phyloP scores from a whole-genome alignment of 208 protist species.

The Blastocrithidia nonstop region DNA sequence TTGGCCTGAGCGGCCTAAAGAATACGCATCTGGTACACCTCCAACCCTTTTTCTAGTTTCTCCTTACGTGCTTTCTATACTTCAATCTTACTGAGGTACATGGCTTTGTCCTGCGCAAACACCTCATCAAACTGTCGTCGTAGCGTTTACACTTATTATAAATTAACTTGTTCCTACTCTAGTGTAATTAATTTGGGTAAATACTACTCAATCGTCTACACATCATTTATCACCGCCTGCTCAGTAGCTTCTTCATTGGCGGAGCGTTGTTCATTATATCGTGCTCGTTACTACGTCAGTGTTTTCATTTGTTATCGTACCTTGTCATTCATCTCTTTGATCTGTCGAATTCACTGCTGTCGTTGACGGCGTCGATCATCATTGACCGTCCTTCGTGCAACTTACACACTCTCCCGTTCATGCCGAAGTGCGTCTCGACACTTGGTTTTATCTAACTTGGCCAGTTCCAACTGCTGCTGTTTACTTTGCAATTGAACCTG shows the following conservation, averaged over 20 bases:
- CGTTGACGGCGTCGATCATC: slow-evolving; percentile 62
- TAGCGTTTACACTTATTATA: slow-evolving; percentile 73
- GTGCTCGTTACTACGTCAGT: slow-evolving; percentile 39
- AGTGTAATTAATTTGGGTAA: slow-evolving; percentile 80
- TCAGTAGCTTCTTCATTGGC: slow-evolving; percentile 62
- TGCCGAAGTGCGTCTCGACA: slow-evolving; percentile 65
- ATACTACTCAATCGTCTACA: slow-evolving; percentile 75
- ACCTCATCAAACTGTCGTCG: slow-evolving; percentile 79
- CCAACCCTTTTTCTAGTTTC: slow-evolving; percentile 76
- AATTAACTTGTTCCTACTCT: slow-evolving; percentile 66
- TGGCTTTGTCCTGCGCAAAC: slow-evolving; percentile 69
- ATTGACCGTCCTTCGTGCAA: slow-evolving; percentile 49
- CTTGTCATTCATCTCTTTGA: slow-evolving; percentile 79
- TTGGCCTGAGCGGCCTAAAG: slow-evolving; percentile 58
- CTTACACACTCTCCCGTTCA: slow-evolving; percentile 55
- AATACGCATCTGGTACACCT: slow-evolving; percentile 66
- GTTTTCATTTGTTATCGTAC: slow-evolving; percentile 55
- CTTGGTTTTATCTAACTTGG: slow-evolving; percentile 71
- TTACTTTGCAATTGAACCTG: slow-evolving; percentile 57
- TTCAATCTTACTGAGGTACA: slow-evolving; percentile 58
- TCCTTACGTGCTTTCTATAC: slow-evolving; percentile 76
- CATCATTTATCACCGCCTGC: slow-evolving; percentile 56
- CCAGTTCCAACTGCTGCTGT: slow-evolving; percentile 81
- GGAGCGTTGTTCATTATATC: neutral
- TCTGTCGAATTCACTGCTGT: slow-evolving; percentile 82